Percentiles rank a stretch among this genome's conserved stretches.
These are phyloP conservation scores for Pseudogymnoascus sp. DNA, from an alignment of 2,329 filamentous ascomycete species.

Conservation along the genomic window DNA sequence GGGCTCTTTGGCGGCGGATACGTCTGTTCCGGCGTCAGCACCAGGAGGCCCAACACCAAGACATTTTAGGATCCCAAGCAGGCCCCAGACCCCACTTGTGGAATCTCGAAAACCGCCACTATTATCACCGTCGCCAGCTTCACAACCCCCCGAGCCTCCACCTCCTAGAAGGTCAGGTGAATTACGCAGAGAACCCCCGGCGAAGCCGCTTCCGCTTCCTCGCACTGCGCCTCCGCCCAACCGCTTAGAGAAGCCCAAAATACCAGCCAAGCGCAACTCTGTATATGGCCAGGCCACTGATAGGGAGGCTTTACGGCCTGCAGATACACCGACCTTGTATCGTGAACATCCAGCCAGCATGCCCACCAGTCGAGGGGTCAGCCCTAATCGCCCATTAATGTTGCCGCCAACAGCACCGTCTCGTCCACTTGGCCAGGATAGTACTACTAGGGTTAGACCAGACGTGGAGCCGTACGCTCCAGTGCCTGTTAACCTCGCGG, in stretches of 20 bases:
- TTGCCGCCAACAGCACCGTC: neutral
- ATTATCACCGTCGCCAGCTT: conserved; percentile 29
- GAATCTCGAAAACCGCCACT: conserved; percentile 44
- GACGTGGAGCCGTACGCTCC: neutral
- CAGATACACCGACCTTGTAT: neutral
- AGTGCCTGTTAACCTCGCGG: neutral
- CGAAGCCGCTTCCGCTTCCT: conserved; percentile 39
- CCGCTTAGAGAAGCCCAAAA: conserved; percentile 69
- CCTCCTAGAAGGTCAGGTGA: conserved; percentile 58
- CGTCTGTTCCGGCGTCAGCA: conserved; percentile 39
- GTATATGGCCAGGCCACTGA: conserved; percentile 10
- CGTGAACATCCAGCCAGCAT: neutral
- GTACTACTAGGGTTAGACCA: neutral
- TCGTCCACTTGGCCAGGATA: neutral
- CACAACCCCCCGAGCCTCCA: conserved; percentile 55
- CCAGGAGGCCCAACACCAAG: conserved; percentile 33
- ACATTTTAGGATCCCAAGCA: conserved; percentile 47
- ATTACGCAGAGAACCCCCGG: conserved; percentile 38
- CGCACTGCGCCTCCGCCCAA: conserved; percentile 58
- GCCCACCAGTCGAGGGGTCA: conserved; percentile 1
- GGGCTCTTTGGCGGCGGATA: conserved; percentile 33
- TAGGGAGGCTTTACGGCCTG: neutral
- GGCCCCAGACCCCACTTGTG: conserved; percentile 46
- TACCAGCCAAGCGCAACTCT: conserved; percentile 33
- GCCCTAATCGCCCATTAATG: neutral